Evolutionary conservation across 164 flowering plant genomes (phyloP).

Genomic region (Magnolia sinica): DNA sequence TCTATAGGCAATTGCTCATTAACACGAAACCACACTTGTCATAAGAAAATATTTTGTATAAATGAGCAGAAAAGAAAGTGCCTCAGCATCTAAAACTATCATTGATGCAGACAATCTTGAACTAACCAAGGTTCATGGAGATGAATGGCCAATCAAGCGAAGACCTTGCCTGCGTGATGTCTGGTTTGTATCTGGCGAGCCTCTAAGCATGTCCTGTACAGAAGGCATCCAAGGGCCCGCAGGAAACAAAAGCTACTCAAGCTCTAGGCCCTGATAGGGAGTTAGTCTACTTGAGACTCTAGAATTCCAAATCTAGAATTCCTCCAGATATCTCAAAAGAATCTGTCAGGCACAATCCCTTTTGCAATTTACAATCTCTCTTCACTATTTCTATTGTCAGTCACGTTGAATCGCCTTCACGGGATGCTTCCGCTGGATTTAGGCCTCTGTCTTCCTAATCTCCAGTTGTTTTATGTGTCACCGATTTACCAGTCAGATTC

Average conservation of each 20-base stretch:
- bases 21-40: constrained; percentile 97
- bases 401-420: too few relatives aligned
- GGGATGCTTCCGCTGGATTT: too few relatives aligned
- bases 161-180: constrained; percentile 99
- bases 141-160: constrained; percentile 96
- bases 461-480: too few relatives aligned
- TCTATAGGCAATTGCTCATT: constrained; percentile 71
- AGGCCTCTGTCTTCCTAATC: too few relatives aligned
- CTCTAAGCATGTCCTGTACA: constrained; percentile 86
- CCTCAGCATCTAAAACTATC: constrained; percentile 29
- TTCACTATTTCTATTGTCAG: too few relatives aligned
- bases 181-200: constrained; percentile 93
- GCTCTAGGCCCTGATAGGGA: too few relatives aligned
- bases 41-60: constrained; percentile 16
- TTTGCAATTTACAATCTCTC: too few relatives aligned
- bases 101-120: constrained; percentile 54
- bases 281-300: too few relatives aligned
- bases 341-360: too few relatives aligned
- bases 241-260: not conserved
- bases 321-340: too few relatives aligned
- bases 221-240: constrained; percentile 97
- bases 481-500: too few relatives aligned
- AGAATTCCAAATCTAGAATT: too few relatives aligned
- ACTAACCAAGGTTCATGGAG: constrained; percentile 95
- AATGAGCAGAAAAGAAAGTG: constrained; percentile 26